These are phyloP conservation scores for Hypoxylon crocopeplum DNA, from an alignment of 495 filamentous ascomycete genomes.

Conservation along the genomic window DNA sequence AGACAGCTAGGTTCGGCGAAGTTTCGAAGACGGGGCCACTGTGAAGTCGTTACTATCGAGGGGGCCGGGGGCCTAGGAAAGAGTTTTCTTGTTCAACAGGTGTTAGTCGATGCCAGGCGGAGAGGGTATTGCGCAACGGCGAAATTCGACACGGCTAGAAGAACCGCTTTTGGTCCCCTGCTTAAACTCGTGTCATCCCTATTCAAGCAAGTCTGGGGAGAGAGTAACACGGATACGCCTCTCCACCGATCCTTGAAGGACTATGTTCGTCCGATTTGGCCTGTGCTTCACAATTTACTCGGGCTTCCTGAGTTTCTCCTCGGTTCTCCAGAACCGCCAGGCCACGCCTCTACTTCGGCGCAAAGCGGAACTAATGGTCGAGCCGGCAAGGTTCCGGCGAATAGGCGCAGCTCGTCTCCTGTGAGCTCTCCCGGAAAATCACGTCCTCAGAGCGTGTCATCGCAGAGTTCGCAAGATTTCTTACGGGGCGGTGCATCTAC, in stretches of 20 bases:
- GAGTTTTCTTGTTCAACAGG: slow-evolving; percentile 78
- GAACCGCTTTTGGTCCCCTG: slow-evolving; percentile 83
- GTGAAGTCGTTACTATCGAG: slow-evolving; percentile 79
- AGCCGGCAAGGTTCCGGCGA: slow-evolving; percentile 27
- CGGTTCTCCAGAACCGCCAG: slow-evolving; percentile 43
- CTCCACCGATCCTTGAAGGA: slow-evolving; percentile 79
- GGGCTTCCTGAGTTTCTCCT: slow-evolving; percentile 80
- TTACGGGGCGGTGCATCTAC: slow-evolving; percentile 70
- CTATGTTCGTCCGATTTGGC: slow-evolving; percentile 79
- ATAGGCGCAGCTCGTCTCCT: slow-evolving; percentile 52
- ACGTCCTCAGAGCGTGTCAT: slow-evolving; percentile 35
- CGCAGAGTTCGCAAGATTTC: slow-evolving; percentile 72
- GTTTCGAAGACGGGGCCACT: slow-evolving; percentile 69
- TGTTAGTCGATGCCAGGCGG: slow-evolving; percentile 74
- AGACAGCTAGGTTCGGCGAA: slow-evolving; percentile 60
- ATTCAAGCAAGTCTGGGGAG: slow-evolving; percentile 90
- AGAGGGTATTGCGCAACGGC: slow-evolving; percentile 82
- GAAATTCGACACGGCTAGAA: slow-evolving; percentile 83
- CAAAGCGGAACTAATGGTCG: slow-evolving; percentile 20
- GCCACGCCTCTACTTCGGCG: slow-evolving; percentile 29
- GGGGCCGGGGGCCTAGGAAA: slow-evolving; percentile 84
- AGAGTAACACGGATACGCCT: slow-evolving; percentile 81
- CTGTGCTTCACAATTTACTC: slow-evolving; percentile 74
- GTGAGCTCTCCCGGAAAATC: slow-evolving; percentile 41
- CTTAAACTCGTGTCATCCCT: slow-evolving; percentile 80